Evolutionary conservation across 805 yeast genomes (phyloP).

Genomic region (Clavispora fructus): DNA sequence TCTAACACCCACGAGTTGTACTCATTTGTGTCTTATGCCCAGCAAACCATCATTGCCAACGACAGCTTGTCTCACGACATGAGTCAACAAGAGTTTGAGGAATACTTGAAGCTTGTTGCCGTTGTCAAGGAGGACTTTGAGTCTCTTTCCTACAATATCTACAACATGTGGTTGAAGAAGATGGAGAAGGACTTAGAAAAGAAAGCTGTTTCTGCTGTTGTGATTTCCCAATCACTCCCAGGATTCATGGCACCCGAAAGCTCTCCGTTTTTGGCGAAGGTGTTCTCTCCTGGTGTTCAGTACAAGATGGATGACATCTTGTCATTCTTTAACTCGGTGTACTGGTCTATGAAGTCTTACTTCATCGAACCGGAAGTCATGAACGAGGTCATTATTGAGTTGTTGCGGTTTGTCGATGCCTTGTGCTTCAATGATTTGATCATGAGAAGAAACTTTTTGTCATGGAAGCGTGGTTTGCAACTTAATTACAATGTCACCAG

Average conservation of each 20-base stretch:
- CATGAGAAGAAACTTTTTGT: slow-evolving; percentile 87
- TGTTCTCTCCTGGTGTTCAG: slow-evolving; percentile 65
- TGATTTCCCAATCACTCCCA: slow-evolving; percentile 89
- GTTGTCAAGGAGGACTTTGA: slow-evolving; percentile 93
- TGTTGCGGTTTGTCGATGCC: slow-evolving; percentile 84
- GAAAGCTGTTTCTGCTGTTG: slow-evolving; percentile 92
- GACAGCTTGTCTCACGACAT: slow-evolving; percentile 75
- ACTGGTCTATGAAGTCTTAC: slow-evolving; percentile 90
- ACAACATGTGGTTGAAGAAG: slow-evolving; percentile 95
- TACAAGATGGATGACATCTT: slow-evolving; percentile 93
- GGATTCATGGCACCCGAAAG: slow-evolving; percentile 89
- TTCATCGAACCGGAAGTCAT: slow-evolving; percentile 80
- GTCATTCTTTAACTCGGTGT: slow-evolving; percentile 81
- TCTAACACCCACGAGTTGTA: slow-evolving; percentile 93
- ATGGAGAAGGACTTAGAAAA: slow-evolving; percentile 86
- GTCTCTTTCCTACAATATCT: slow-evolving; percentile 86
- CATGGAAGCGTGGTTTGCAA: slow-evolving; percentile 98
- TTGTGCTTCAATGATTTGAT: slow-evolving; percentile 91
- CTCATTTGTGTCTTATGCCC: slow-evolving; percentile 92
- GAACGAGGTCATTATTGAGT: slow-evolving; percentile 76
- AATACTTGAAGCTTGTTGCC: slow-evolving; percentile 81
- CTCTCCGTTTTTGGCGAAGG: slow-evolving; percentile 75
- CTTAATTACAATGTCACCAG: slow-evolving; percentile 94
- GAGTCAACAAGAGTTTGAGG: slow-evolving; percentile 86
- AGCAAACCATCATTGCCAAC: slow-evolving; percentile 81